Evolutionary conservation across 2,329 filamentous ascomycete species (phyloP), one percentile per base, ranked within the genome.

Genomic region (Penicillium expansum): DNA sequence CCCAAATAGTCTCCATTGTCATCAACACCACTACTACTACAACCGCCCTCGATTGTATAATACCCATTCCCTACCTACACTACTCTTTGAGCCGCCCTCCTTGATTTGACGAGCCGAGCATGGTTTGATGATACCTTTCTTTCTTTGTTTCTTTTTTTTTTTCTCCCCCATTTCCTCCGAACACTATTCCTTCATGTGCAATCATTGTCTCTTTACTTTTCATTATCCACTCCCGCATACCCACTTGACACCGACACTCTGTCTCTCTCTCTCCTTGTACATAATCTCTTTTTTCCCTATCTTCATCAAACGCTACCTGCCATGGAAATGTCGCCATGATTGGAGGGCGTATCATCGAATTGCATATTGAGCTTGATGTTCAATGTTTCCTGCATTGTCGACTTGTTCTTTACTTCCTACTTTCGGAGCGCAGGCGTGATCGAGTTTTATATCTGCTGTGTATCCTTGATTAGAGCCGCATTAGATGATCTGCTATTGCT

Each of bases 251-350:
- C 22, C 38, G 16, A 44, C 49, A 44, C 22, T 27, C 7, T 27
- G 49, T 51, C 38, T 42, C 37, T 29, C 49, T 62, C 58, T 64
- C 49, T 62, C 60, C 38, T 51, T 72, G 69, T 70, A 72, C 64
- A 70, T 71, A 70, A 59, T 64, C 37, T 55, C 56, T 57, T 57
- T 57, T 57, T 22, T 45, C 54, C 47, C 42, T 58, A 20, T 35
- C 49, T 45, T 38, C 49, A 49, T 48, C 48, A 58, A 37, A 57
- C 32, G 18, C 52, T 57, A 52, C 49, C 54, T 57, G 48, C 35
- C 53, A 59, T 62, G 58, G 54, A 49, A 55, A 56, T 55, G 58
- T 60, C 48, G 60, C 58, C 52, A 55, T 63, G 63, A 55, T 56
- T 52, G 52, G 55, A 60, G 56, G 57, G 44, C 45, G 18, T 54